A percentile compares a stretch with the other conserved stretches of the same genome.
These are phyloP conservation scores for Neodidymelliopsis sp. DNA, from an alignment of 2,329 filamentous ascomycete genomes.

Conservation along the genomic window DNA sequence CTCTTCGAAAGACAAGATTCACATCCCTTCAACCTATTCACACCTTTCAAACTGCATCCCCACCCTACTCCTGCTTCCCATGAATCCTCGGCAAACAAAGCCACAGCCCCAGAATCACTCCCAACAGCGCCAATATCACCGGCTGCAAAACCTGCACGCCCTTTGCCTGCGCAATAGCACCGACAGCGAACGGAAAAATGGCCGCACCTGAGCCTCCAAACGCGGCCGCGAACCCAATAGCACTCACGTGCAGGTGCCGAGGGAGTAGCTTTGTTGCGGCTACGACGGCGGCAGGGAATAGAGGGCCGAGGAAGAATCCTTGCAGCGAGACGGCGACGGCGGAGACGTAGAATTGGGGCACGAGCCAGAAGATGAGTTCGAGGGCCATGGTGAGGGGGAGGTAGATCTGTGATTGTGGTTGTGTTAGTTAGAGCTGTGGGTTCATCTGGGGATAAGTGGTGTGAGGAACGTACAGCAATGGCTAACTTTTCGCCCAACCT, in stretches of 20 bases:
- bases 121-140: slow-evolving; percentile 63
- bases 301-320: slow-evolving; percentile 80
- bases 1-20: neutral
- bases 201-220: slow-evolving; percentile 79
- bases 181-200: slow-evolving; percentile 69
- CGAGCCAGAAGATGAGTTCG: slow-evolving; percentile 80
- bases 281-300: slow-evolving; percentile 79
- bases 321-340: slow-evolving; percentile 74
- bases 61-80: slow-evolving; percentile 49
- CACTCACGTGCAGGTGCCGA: slow-evolving; percentile 75
- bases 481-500: slow-evolving; percentile 72
- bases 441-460: slow-evolving; percentile 28
- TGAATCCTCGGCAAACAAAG: slow-evolving; percentile 56
- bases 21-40: neutral
- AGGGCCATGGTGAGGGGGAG: slow-evolving; percentile 68
- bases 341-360: slow-evolving; percentile 77
- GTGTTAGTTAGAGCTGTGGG: neutral
- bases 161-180: slow-evolving; percentile 69
- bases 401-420: slow-evolving; percentile 59
- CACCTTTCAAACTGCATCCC: neutral
- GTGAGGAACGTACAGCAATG: slow-evolving; percentile 49
- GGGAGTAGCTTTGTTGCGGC: slow-evolving; percentile 78
- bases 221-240: slow-evolving; percentile 81
- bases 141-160: slow-evolving; percentile 68
- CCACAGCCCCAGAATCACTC: slow-evolving; percentile 61